phyloP scores from a whole-genome alignment of 495 filamentous ascomycete genomes.

The Daldinia concentrica region DNA sequence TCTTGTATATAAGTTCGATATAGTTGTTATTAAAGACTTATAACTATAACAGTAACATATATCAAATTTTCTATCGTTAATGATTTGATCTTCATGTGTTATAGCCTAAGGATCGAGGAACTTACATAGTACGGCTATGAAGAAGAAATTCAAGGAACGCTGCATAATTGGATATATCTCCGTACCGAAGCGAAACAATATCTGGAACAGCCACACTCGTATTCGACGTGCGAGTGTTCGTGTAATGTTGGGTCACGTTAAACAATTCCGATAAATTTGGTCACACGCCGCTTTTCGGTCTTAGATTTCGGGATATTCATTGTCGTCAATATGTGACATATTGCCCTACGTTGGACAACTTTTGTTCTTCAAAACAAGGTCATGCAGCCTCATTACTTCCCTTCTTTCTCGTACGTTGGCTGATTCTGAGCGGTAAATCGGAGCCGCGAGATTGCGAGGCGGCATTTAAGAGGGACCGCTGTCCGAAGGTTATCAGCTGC shows the following conservation, averaged over 20 bases:
- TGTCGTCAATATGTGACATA: conserved; percentile 6
- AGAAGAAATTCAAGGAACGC: conserved; percentile 11
- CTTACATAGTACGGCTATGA: conserved; percentile 8
- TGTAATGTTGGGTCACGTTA: conserved; percentile 28
- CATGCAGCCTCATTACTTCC: neutral
- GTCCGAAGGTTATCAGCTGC: conserved; percentile 28
- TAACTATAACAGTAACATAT: neutral
- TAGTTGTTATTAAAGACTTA: conserved; percentile 3
- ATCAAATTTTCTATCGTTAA: neutral
- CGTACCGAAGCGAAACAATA: conserved; percentile 17
- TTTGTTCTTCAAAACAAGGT: neutral
- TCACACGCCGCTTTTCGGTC: conserved; percentile 11
- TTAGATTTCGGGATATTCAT: conserved; percentile 21
- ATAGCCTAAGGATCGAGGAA: conserved; percentile 1
- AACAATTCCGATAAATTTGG: conserved; percentile 16
- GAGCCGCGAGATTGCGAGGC: conserved; percentile 32
- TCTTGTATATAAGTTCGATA: conserved; percentile 30
- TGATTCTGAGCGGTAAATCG: conserved; percentile 36
- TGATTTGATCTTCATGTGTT: conserved; percentile 5
- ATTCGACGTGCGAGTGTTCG: conserved; percentile 35
- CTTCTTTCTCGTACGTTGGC: conserved; percentile 11
- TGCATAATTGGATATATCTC: conserved; percentile 25
- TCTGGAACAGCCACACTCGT: conserved; percentile 24
- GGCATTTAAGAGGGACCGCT: conserved; percentile 37
- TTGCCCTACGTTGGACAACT: conserved; percentile 6